These are phyloP conservation scores for Phragmites australis DNA, from an alignment of 176 grass and related monocot species.

Conservation along the genomic window DNA sequence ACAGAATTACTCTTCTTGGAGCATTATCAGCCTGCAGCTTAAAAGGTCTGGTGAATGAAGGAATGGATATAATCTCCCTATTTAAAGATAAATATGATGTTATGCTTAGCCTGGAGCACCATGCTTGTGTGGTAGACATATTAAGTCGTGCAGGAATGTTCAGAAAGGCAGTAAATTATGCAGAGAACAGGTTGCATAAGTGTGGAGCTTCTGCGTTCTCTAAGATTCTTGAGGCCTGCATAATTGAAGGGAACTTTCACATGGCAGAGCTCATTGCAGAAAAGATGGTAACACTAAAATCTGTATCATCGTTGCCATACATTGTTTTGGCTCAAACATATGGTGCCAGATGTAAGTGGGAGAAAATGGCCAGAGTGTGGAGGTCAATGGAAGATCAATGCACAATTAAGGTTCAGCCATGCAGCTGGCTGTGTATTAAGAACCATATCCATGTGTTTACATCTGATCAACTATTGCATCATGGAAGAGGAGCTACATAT, in stretches of 20 bases:
- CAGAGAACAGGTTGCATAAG: slow-evolving; percentile 47
- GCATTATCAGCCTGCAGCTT: slow-evolving; percentile 68
- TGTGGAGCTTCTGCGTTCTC: slow-evolving; percentile 44
- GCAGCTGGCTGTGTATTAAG: slow-evolving; percentile 77
- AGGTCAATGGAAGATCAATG: slow-evolving; percentile 65
- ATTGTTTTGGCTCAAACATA: slow-evolving; percentile 61
- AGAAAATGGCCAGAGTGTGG: slow-evolving; percentile 77
- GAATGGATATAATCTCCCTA: slow-evolving; percentile 48
- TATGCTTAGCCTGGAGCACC: slow-evolving; percentile 52
- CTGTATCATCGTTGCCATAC: slow-evolving; percentile 61
- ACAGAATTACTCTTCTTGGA: slow-evolving; percentile 81
- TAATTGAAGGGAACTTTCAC: slow-evolving; percentile 48
- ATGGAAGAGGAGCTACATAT: slow-evolving; percentile 62
- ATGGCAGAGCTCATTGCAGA: slow-evolving; percentile 66
- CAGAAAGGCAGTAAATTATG: slow-evolving; percentile 62
- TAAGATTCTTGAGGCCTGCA: slow-evolving; percentile 69
- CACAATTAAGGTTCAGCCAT: slow-evolving; percentile 52
- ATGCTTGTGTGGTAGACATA: slow-evolving; percentile 59
- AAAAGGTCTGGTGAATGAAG: slow-evolving; percentile 54
- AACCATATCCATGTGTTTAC: slow-evolving; percentile 61
- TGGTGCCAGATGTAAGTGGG: slow-evolving; percentile 76
- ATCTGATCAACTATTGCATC: slow-evolving; percentile 62
- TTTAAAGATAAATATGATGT: slow-evolving; percentile 72
- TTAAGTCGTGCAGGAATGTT: slow-evolving; percentile 68
- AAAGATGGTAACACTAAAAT: slow-evolving; percentile 60